A percentile compares a stretch with the other conserved stretches of the same genome.
phyloP scores from a whole-genome alignment of 2,329 filamentous ascomycete species.

The Colletotrichum sp. region DNA sequence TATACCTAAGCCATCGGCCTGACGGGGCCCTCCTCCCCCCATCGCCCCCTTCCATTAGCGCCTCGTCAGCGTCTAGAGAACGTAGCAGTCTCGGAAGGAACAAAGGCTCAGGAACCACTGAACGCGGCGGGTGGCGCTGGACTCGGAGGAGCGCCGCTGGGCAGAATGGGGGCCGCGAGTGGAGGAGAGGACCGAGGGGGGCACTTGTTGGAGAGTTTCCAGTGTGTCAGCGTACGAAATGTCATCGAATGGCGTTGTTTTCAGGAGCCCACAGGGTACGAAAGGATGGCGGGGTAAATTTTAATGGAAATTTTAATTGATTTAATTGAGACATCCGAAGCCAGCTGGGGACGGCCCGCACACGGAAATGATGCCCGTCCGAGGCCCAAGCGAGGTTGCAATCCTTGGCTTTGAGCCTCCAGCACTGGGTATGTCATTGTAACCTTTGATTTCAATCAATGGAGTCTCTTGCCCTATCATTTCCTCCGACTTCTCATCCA shows the following conservation, averaged over 20 bases:
- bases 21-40: background rate
- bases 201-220: background rate
- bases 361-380: constrained; percentile 4
- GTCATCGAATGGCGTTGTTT: constrained; percentile 4
- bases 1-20: background rate
- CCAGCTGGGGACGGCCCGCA: constrained; percentile 11
- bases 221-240: constrained; percentile 16
- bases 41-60: background rate
- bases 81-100: background rate
- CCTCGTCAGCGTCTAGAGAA: constrained; percentile 3
- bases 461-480: background rate
- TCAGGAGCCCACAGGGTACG: constrained; percentile 5
- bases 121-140: background rate
- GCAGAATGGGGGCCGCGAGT: background rate
- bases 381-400: background rate
- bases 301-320: constrained; percentile 3
- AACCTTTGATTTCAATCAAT: background rate
- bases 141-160: background rate
- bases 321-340: constrained; percentile 17
- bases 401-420: background rate
- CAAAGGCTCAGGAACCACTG: background rate
- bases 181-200: background rate
- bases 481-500: background rate
- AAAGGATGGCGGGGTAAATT: constrained; percentile 16
- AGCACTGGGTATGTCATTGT: background rate